Percentiles rank a stretch among this genome's conserved stretches.
Evolutionary conservation across 164 flowering plant genomes (phyloP).

Genomic region (Umbellularia californica): DNA sequence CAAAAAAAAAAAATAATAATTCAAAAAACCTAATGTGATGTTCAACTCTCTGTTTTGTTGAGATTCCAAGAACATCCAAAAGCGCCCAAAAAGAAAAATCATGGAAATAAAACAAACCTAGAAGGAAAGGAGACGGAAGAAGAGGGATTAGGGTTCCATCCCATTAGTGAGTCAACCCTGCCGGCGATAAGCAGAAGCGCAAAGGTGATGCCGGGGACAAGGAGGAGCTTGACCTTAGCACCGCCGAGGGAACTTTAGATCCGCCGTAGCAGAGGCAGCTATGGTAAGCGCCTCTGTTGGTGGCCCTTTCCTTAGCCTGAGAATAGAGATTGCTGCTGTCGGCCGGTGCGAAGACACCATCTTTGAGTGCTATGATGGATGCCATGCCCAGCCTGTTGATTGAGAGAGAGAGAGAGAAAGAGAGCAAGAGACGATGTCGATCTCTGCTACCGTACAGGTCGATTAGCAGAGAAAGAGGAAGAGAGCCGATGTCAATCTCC

Average conservation of each 20-base stretch:
- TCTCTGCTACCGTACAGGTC: too few species aligned
- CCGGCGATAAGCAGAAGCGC: conserved; percentile 23
- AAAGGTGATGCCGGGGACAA: conserved; percentile 16
- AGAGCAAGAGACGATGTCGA: too few species aligned
- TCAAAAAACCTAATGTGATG: too few species aligned
- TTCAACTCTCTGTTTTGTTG: too few species aligned
- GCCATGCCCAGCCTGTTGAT: too few species aligned
- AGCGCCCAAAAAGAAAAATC: too few species aligned
- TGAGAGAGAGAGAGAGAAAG: too few species aligned
- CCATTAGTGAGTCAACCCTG: conserved; percentile 27
- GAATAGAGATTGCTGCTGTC: conserved; percentile 22
- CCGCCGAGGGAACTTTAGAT: conserved; percentile 14
- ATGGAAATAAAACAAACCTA: conserved; percentile 10
- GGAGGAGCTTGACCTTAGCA: conserved; percentile 18
- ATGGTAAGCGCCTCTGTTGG: conserved; percentile 26
- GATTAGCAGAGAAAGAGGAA: too few species aligned
- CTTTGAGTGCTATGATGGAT: conserved; percentile 28
- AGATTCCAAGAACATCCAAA: too few species aligned
- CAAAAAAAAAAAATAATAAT: too few species aligned
- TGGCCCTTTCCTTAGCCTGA: conserved; percentile 55
- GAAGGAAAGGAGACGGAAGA: conserved; percentile 27
- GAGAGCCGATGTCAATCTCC: too few species aligned
- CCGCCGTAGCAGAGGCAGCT: conserved; percentile 27
- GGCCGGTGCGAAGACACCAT: conserved; percentile 8
- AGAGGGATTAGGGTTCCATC: conserved; percentile 34